Percentiles rank a stretch among this genome's conserved stretches.
phyloP scores from a whole-genome alignment of 495 filamentous ascomycete species.

The Chaetomium tenue region DNA sequence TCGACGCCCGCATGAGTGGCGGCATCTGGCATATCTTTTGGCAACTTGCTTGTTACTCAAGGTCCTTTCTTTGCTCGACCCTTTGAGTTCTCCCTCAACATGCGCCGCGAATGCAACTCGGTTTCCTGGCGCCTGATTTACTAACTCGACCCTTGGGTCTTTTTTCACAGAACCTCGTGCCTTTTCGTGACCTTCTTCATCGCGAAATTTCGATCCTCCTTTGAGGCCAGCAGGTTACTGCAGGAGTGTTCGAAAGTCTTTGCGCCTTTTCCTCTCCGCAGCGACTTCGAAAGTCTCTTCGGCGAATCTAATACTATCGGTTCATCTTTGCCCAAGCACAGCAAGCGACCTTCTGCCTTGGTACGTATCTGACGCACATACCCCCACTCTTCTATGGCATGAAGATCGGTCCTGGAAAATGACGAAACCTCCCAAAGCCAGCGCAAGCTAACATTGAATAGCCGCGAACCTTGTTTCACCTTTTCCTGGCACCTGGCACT shows the following conservation, averaged over 20 bases:
- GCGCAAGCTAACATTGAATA: conserved; percentile 34
- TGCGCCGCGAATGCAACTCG: background rate
- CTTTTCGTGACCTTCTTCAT: conserved; percentile 32
- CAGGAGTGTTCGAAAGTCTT: conserved; percentile 63
- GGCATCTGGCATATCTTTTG: background rate
- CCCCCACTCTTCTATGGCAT: conserved; percentile 19
- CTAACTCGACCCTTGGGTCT: conserved; percentile 31
- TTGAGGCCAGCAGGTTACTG: conserved; percentile 92
- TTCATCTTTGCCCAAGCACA: conserved; percentile 15
- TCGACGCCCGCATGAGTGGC: background rate
- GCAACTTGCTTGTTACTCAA: background rate
- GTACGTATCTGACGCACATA: conserved; percentile 14
- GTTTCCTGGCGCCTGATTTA: conserved; percentile 8
- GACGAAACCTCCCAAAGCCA: conserved; percentile 32
- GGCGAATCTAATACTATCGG: conserved; percentile 29
- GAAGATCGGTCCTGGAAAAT: conserved; percentile 29
- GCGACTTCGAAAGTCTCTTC: conserved; percentile 40
- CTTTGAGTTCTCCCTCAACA: background rate
- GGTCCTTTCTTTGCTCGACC: background rate
- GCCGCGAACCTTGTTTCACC: conserved; percentile 39
- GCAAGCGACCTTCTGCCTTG: conserved; percentile 20
- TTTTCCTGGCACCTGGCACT: conserved; percentile 33
- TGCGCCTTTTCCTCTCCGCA: conserved; percentile 38
- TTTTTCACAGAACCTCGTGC: conserved; percentile 30
- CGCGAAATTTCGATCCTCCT: conserved; percentile 57